Conservation (phyloP, 2,329 filamentous ascomycete genomes). For the Ophiostoma piceae region DNA sequence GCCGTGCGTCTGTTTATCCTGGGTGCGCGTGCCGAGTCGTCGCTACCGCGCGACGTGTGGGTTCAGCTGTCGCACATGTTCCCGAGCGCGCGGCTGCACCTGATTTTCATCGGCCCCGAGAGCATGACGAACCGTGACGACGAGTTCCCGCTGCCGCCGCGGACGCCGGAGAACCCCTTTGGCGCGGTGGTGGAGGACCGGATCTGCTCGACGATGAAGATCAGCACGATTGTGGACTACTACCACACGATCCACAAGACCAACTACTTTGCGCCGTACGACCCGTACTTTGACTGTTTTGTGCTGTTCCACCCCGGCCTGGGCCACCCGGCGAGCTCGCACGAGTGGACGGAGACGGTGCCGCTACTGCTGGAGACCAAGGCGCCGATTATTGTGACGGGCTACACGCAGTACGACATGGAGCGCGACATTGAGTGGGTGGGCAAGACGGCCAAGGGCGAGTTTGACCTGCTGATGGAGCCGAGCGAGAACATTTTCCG, state of each 20-base stretch:
- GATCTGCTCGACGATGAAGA: slow-evolving; percentile 84
- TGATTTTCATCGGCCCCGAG: slow-evolving; percentile 94
- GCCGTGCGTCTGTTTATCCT: slow-evolving; percentile 89
- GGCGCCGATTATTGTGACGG: slow-evolving; percentile 86
- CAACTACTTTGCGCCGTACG: slow-evolving; percentile 85
- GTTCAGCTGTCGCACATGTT: slow-evolving; percentile 91
- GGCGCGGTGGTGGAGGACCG: slow-evolving; percentile 92
- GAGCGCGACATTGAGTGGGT: slow-evolving; percentile 89
- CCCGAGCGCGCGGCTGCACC: slow-evolving; percentile 80
- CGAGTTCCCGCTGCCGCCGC: slow-evolving; percentile 84
- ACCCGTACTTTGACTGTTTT: slow-evolving; percentile 98
- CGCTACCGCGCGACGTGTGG: slow-evolving; percentile 89
- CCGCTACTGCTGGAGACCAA: slow-evolving; percentile 92
- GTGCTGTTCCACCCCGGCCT: slow-evolving; percentile 95
- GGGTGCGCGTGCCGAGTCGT: slow-evolving; percentile 94
- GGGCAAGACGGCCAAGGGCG: slow-evolving; percentile 73
- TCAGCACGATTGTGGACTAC: slow-evolving; percentile 96
- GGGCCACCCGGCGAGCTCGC: slow-evolving; percentile 84
- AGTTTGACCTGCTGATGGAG: slow-evolving; percentile 86
- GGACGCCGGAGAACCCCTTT: slow-evolving; percentile 82
- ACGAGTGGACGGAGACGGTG: slow-evolving; percentile 90
- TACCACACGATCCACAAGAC: slow-evolving; percentile 94
- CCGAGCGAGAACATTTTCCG: slow-evolving; percentile 92
- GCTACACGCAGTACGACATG: slow-evolving; percentile 95
- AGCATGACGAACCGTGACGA: slow-evolving; percentile 90